phyloP scores from a whole-genome alignment of 1,284 basidiomycete species.

The Trametes sp. region DNA sequence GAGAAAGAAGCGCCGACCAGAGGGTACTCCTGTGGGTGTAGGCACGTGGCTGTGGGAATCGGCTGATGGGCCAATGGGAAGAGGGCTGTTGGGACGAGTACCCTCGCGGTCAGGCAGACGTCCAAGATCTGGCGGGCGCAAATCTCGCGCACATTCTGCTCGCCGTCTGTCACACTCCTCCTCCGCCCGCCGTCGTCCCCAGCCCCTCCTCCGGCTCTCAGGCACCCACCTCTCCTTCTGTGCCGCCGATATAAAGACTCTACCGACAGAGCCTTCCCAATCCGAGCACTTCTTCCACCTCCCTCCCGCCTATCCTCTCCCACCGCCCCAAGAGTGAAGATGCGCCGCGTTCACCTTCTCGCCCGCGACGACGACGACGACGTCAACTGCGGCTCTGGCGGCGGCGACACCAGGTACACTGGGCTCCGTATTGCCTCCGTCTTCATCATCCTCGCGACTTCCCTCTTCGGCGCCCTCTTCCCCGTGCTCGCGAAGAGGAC shows the following conservation, averaged over 20 bases:
- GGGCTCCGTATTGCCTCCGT: conserved; percentile 82
- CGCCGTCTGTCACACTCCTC: neutral
- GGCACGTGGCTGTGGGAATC: conserved; percentile 8
- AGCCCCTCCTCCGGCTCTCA: neutral
- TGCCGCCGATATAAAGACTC: conserved; percentile 12
- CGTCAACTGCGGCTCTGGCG: conserved; percentile 26
- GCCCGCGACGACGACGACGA: conserved; percentile 22
- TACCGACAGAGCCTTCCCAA: neutral
- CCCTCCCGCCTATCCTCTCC: neutral
- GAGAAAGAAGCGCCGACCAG: conserved; percentile 21
- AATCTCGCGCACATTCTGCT: neutral
- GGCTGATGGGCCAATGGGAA: conserved; percentile 19
- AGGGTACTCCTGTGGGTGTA: conserved; percentile 25
- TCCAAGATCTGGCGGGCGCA: conserved; percentile 2
- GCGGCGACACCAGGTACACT: conserved; percentile 38
- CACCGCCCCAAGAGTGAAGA: conserved; percentile 1
- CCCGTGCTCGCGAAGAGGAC: conserved; percentile 80
- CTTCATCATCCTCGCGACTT: conserved; percentile 85
- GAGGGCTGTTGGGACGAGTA: conserved; percentile 15
- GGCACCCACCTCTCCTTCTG: conserved; percentile 1
- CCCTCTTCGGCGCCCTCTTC: conserved; percentile 79
- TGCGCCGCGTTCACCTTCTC: conserved; percentile 22
- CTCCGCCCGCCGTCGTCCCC: conserved; percentile 1
- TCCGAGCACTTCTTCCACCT: neutral
- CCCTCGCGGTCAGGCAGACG: conserved; percentile 26